Evolutionary conservation across 2,329 filamentous ascomycete species (phyloP), one percentile per base, ranked within the genome.

Genomic region (Elsinoe necatrix): DNA sequence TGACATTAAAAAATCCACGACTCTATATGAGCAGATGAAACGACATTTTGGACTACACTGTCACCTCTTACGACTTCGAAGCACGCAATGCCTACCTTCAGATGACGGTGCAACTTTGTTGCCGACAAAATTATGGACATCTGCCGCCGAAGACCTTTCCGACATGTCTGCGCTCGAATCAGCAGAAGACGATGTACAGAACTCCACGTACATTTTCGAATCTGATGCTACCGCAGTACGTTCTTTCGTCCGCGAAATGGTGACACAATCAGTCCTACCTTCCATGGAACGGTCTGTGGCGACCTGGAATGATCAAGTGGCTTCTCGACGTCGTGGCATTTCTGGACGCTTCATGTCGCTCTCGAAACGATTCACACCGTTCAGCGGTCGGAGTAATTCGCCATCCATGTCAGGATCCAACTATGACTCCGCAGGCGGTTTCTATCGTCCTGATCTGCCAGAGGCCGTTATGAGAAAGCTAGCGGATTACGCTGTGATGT

Each of bases 21-120:
- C 84, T 16, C 77, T 97, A 25, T 98, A 95, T 70, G 93, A 98
- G 64, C 89, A 96, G 70, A 98, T 98, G 95, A 98, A 97, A 72
- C 84, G 93, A n/a, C 89, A 96, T 72, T 89, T 98, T 61, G 93
- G 93, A 1, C 76, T 97, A 48, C 91, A 98, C 71, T 98, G 93
- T 68, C 93, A 98, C 71, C 77, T 98, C 9, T 77, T 98, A 31
- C 79, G 95, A 61, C 75, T 98, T 52, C 82, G 92, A 63, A 95
- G 89, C 65, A 86, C 83, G 35, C 87, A 90, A 67, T 92, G 89
- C 69, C 85, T 89, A 34, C 83, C 91, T 61, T 91, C 89, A 1
- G 93, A 97, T 69, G 91, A 96, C 68, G 92, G 97, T 67, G 92
- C 88, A 65, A 82, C 89, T 64, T 82, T 84, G 54, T 77, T 96